Conservation (phyloP, 306 rosid species). For the Casuarina glauca region DNA sequence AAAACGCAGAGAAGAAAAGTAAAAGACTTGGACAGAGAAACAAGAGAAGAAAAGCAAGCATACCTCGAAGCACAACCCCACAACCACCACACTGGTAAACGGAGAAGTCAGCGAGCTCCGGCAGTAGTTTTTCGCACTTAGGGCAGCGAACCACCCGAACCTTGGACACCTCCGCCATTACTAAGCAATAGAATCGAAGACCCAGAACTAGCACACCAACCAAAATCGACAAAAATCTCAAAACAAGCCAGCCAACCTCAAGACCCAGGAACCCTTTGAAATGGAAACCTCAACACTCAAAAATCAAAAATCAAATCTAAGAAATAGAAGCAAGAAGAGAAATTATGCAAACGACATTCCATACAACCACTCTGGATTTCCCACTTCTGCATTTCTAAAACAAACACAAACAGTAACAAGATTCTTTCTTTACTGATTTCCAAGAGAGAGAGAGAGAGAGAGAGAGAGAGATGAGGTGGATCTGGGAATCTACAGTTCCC, state of each 20-base stretch:
- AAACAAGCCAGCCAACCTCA: slow-evolving; percentile 20
- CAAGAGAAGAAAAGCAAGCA: background rate
- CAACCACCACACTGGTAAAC: slow-evolving; percentile 44
- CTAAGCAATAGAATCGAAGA: slow-evolving; percentile 14
- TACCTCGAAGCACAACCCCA: slow-evolving; percentile 40
- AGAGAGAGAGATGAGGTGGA: background rate
- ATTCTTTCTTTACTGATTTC: background rate
- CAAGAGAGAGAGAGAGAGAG: background rate
- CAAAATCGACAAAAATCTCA: slow-evolving; percentile 4
- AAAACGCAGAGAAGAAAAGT: background rate
- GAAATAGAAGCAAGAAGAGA: background rate
- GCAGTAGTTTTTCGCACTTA: slow-evolving; percentile 31
- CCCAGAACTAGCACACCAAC: slow-evolving; percentile 22
- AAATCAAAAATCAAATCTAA: background rate
- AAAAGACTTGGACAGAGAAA: background rate
- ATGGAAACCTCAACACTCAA: slow-evolving; percentile 1
- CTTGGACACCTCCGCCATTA: slow-evolving; percentile 29
- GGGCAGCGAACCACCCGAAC: slow-evolving; percentile 42
- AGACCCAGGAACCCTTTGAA: slow-evolving; percentile 12
- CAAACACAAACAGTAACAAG: background rate
- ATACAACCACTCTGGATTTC: background rate
- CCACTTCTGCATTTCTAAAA: background rate
- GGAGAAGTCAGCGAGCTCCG: slow-evolving; percentile 26
- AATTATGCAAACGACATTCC: background rate
- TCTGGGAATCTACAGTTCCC: background rate